Percentiles rank a stretch among this genome's conserved stretches.
Evolutionary conservation across 768 basidiomycete genomes (phyloP).

Genomic region (Russula lepida): DNA sequence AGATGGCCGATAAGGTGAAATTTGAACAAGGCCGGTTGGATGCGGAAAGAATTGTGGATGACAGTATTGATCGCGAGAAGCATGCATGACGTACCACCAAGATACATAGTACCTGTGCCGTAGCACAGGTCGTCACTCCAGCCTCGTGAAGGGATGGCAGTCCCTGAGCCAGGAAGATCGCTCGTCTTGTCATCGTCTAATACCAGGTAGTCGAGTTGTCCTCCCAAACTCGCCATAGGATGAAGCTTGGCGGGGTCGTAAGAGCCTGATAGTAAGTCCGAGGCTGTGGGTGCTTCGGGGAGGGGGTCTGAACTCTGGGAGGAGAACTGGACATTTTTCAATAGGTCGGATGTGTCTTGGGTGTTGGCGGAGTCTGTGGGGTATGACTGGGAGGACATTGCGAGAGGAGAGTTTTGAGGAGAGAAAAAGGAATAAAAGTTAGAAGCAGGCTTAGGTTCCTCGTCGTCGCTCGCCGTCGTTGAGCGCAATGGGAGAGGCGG

Average conservation of each 20-base stretch:
- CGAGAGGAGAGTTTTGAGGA: background rate
- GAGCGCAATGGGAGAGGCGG: background rate
- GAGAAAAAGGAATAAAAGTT: background rate
- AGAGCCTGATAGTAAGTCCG: slow-evolving; percentile 76
- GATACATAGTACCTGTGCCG: slow-evolving; percentile 98
- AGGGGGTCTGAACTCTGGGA: slow-evolving; percentile 31
- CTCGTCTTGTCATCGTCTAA: slow-evolving; percentile 95
- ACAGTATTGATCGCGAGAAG: slow-evolving; percentile 26
- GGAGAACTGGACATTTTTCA: slow-evolving; percentile 21
- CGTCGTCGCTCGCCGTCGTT: slow-evolving; percentile 8
- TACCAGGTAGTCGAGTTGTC: slow-evolving; percentile 90
- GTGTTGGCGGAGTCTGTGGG: background rate
- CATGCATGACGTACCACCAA: slow-evolving; percentile 65
- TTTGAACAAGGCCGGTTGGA: slow-evolving; percentile 43
- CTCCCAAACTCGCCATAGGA: slow-evolving; percentile 85
- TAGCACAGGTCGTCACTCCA: slow-evolving; percentile 99
- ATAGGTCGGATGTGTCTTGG: slow-evolving; percentile 15
- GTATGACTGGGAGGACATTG: slow-evolving; percentile 14
- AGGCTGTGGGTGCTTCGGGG: slow-evolving; percentile 65
- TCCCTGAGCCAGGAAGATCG: slow-evolving; percentile 81
- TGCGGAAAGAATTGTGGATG: slow-evolving; percentile 32
- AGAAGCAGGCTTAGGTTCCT: background rate
- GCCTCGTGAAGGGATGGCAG: slow-evolving; percentile 89
- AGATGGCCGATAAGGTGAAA: slow-evolving; percentile 31
- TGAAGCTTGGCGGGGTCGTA: slow-evolving; percentile 92